Evolutionary conservation across 306 rosid species (phyloP).

Genomic region (Cercis canadensis): DNA sequence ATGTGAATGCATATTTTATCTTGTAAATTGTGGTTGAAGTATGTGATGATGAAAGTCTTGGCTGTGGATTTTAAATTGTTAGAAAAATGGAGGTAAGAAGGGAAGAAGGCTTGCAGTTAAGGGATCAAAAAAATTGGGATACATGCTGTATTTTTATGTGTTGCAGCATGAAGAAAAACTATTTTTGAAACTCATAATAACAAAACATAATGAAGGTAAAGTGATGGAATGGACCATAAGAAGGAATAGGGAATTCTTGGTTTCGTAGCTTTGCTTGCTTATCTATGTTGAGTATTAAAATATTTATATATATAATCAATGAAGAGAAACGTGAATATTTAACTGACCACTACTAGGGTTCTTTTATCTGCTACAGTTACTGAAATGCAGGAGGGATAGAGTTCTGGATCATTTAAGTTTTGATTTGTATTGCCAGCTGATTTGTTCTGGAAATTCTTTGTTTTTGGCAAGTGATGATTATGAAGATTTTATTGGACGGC

Average conservation of each 20-base stretch:
- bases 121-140: background rate
- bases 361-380: background rate
- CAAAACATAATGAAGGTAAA: background rate
- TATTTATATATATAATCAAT: conserved; percentile 3
- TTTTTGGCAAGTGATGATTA: background rate
- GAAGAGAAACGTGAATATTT: background rate
- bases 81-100: background rate
- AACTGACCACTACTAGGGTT: background rate
- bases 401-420: conserved; percentile 11
- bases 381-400: background rate
- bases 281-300: background rate
- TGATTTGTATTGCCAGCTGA: background rate
- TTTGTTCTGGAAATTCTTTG: background rate
- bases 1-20: background rate
- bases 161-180: background rate
- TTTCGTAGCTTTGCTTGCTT: conserved; percentile 1
- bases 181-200: no score
- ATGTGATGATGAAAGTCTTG: background rate
- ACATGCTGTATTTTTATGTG: no score
- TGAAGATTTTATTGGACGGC: conserved; percentile 1
- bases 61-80: conserved; percentile 13
- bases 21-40: no score
- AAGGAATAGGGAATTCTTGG: background rate
- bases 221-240: background rate
- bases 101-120: background rate